Percentiles rank a stretch among this genome's conserved stretches.
Evolutionary conservation across 495 filamentous ascomycete species (phyloP).

Genomic region (Darksidea phi): DNA sequence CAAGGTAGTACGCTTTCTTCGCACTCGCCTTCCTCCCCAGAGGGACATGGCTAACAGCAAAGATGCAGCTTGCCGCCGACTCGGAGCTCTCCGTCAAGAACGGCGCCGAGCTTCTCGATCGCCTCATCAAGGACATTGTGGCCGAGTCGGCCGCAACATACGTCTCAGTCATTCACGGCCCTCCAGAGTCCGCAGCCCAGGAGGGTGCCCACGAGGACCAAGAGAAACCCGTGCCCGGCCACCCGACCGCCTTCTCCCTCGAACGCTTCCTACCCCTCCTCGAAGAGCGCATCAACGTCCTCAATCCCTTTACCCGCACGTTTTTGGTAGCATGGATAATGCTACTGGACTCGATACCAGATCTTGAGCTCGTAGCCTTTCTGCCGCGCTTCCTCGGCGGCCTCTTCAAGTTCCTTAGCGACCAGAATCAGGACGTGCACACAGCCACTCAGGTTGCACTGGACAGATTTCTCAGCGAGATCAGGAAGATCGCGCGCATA

Average conservation of each 20-base stretch:
- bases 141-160: constrained; percentile 95
- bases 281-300: constrained; percentile 86
- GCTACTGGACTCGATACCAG: constrained; percentile 92
- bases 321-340: constrained; percentile 97
- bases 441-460: constrained; percentile 84
- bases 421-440: constrained; percentile 88
- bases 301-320: constrained; percentile 89
- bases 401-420: constrained; percentile 87
- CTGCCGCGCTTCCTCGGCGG: constrained; percentile 90
- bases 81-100: constrained; percentile 97
- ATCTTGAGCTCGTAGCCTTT: constrained; percentile 90
- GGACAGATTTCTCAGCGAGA: constrained; percentile 91
- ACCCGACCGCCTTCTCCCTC: constrained; percentile 89
- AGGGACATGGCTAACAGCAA: not conserved
- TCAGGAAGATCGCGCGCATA: constrained; percentile 87
- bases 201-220: constrained; percentile 50
- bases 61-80: constrained; percentile 82
- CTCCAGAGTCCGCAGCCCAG: constrained; percentile 53
- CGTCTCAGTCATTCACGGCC: constrained; percentile 74
- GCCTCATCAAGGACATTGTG: constrained; percentile 96
- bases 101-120: constrained; percentile 92
- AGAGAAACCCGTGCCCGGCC: constrained; percentile 35
- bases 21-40: not conserved
- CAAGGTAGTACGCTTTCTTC: constrained; percentile 61
- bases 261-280: constrained; percentile 88